phyloP scores from a whole-genome alignment of 176 grass and related monocot species.

The Poa pratensis region DNA sequence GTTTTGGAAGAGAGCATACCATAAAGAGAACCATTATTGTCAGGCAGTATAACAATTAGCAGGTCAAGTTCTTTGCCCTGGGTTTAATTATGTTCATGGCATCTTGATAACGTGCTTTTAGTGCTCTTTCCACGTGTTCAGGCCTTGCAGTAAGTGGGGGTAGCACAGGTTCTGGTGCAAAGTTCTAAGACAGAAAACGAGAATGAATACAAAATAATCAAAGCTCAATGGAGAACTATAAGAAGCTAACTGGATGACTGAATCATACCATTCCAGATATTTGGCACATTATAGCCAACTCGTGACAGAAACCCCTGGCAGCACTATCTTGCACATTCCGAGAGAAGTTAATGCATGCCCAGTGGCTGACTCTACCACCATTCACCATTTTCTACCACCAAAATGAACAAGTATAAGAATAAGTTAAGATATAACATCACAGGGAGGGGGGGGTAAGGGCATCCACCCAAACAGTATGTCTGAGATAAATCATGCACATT shows the following conservation, averaged over 20 bases:
- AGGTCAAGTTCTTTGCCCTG: conserved; percentile 77
- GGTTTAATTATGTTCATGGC: conserved; percentile 70
- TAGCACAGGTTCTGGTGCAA: conserved; percentile 72
- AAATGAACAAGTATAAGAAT: conserved; percentile 40
- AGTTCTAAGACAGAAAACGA: conserved; percentile 50
- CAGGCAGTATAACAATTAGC: conserved; percentile 84
- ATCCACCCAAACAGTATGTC: neutral
- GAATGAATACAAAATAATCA: conserved; percentile 6
- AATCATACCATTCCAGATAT: conserved; percentile 86
- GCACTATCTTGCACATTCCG: conserved; percentile 75
- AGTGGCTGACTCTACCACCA: conserved; percentile 77
- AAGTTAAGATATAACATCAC: conserved; percentile 15
- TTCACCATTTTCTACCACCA: conserved; percentile 85
- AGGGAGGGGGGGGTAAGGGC: neutral
- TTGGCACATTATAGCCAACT: conserved; percentile 86
- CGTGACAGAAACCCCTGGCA: conserved; percentile 77
- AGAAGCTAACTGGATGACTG: conserved; percentile 7
- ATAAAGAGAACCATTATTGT: conserved; percentile 89
- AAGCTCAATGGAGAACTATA: neutral
- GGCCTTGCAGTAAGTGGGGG: conserved; percentile 68
- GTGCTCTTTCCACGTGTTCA: conserved; percentile 80
- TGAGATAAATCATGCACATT: neutral
- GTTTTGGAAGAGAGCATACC: conserved; percentile 52
- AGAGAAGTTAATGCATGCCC: conserved; percentile 84
- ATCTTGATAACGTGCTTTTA: conserved; percentile 80